Conservation (phyloP, 1,139 yeast species). For the Lodderomyces oxycetoniae region DNA sequence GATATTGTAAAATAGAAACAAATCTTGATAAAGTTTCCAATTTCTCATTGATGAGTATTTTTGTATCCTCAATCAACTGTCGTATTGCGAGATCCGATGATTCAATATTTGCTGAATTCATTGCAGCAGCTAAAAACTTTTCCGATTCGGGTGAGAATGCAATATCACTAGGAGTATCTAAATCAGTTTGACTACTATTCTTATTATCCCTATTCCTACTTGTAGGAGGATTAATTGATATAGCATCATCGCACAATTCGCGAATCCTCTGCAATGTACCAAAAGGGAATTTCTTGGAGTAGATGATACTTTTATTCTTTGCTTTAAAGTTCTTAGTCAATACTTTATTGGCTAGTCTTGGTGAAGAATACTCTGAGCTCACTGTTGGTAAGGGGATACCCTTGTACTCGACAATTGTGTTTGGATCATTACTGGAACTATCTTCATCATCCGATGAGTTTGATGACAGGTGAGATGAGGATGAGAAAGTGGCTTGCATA, state of each 20-base stretch:
- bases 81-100: constrained; percentile 64
- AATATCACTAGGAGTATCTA: constrained; percentile 9
- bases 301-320: constrained; percentile 21
- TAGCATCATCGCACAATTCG: constrained; percentile 73
- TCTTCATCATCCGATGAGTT: constrained; percentile 14
- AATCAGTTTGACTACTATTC: constrained; percentile 1
- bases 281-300: constrained; percentile 52
- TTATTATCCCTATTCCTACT: constrained; percentile 18
- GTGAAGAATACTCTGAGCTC: constrained; percentile 14
- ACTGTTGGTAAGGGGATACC: constrained; percentile 49
- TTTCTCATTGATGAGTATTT: constrained; percentile 56
- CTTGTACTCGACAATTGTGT: constrained; percentile 47
- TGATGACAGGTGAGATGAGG: constrained; percentile 3
- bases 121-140: constrained; percentile 53
- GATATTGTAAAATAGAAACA: constrained; percentile 71
- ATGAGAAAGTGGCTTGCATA: constrained; percentile 11
- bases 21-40: constrained; percentile 71
- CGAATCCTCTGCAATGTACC: constrained; percentile 59
- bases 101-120: constrained; percentile 25
- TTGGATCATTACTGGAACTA: constrained; percentile 9
- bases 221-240: constrained; percentile 63
- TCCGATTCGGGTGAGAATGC: constrained; percentile 70
- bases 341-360: constrained; percentile 22
- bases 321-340: constrained; percentile 26
- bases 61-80: constrained; percentile 65